phyloP scores from a whole-genome alignment of 2,329 filamentous ascomycete species.

The Emericellopsis cladophorae region DNA sequence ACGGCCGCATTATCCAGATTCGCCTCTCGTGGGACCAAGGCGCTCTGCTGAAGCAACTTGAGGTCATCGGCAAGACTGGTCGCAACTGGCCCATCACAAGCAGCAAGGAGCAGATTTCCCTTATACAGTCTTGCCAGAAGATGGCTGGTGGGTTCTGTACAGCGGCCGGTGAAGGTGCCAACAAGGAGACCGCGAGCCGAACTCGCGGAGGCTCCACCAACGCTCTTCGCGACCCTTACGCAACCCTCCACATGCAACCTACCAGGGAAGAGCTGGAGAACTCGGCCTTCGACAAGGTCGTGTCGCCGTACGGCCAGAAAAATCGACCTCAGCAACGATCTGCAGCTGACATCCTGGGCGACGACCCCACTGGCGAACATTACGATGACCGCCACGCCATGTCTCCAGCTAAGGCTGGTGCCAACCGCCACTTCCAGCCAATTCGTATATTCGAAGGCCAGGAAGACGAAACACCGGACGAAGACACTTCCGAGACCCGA shows the following conservation, averaged over 20 bases:
- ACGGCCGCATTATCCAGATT: constrained; percentile 73
- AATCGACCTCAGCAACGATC: constrained; percentile 51
- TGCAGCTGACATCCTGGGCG: constrained; percentile 59
- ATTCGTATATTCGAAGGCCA: constrained; percentile 50
- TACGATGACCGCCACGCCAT: constrained; percentile 27
- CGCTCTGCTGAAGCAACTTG: constrained; percentile 80
- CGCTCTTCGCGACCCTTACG: constrained; percentile 49
- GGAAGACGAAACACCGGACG: constrained; percentile 26
- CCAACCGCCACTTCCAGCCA: constrained; percentile 48
- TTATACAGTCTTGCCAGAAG: constrained; percentile 54
- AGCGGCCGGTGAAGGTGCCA: constrained; percentile 7
- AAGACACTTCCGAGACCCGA: constrained; percentile 25
- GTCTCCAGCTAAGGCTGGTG: constrained; percentile 37
- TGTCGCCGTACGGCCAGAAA: constrained; percentile 48
- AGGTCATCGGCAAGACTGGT: constrained; percentile 80
- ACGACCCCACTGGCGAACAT: constrained; percentile 26
- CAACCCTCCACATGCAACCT: constrained; percentile 63
- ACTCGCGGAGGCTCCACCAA: constrained; percentile 41
- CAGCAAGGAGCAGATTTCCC: constrained; percentile 66
- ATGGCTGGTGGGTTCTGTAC: constrained; percentile 5
- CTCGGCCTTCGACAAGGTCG: constrained; percentile 29
- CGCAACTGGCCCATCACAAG: constrained; percentile 94
- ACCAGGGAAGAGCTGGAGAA: constrained; percentile 48
- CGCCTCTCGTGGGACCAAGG: constrained; percentile 93
- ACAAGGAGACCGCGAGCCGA: constrained; percentile 25